Conservation (phyloP, 2,329 filamentous ascomycete genomes). For the Bipolaris cookei region DNA sequence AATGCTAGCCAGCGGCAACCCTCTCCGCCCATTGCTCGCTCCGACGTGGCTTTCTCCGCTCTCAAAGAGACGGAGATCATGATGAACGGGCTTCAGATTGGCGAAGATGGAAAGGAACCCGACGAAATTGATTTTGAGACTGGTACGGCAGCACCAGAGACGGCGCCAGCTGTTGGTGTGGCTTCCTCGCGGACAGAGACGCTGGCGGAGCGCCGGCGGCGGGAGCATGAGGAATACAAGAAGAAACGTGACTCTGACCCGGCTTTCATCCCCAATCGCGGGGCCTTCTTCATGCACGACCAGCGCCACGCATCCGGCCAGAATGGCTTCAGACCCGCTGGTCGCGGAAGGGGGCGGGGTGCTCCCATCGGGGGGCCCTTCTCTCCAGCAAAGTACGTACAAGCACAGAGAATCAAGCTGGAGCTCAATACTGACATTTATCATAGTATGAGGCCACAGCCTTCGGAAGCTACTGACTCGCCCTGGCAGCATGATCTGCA, state of each 20-base stretch:
- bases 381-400: constrained; percentile 66
- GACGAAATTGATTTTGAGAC: constrained; percentile 62
- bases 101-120: constrained; percentile 49
- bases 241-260: constrained; percentile 88
- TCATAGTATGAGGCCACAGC: constrained; percentile 50
- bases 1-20: constrained; percentile 38
- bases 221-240: constrained; percentile 90
- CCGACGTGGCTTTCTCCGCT: constrained; percentile 50
- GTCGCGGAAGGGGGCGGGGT: constrained; percentile 65
- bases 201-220: constrained; percentile 72
- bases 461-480: constrained; percentile 66
- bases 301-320: constrained; percentile 78
- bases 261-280: constrained; percentile 90
- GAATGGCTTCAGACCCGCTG: constrained; percentile 76
- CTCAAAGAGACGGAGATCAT: constrained; percentile 65
- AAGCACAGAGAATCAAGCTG: background rate
- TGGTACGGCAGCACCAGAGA: constrained; percentile 39
- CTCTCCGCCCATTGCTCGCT: constrained; percentile 47
- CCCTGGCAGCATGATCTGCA: constrained; percentile 97
- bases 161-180: constrained; percentile 50
- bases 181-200: constrained; percentile 57
- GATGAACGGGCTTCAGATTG: constrained; percentile 63
- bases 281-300: constrained; percentile 97
- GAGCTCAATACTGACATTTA: constrained; percentile 33
- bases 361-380: constrained; percentile 60